Conservation (phyloP, 2,329 filamentous ascomycete genomes). For the Ophiostoma tasmaniense region DNA sequence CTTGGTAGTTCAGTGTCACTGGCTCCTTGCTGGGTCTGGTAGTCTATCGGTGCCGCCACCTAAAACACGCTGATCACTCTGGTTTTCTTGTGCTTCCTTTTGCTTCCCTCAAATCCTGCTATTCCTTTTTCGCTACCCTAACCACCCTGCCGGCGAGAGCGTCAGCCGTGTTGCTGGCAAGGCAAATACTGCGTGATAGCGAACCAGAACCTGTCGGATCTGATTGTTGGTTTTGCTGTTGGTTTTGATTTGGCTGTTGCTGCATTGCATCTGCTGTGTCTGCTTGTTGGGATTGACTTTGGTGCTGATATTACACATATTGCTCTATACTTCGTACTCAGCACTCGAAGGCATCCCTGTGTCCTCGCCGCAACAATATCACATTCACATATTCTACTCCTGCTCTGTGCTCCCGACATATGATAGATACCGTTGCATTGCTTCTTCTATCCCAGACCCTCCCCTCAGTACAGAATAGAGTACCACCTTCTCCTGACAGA, state of each 20-base stretch:
- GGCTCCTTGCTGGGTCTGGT: not conserved
- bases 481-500: not conserved
- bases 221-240: too few relatives aligned
- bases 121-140: not conserved
- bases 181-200: not conserved
- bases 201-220: too few relatives aligned
- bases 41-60: not conserved
- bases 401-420: not conserved
- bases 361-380: not conserved
- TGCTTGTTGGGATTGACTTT: too few relatives aligned
- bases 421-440: not conserved
- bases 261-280: not conserved
- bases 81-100: not conserved
- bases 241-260: too few relatives aligned
- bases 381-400: not conserved
- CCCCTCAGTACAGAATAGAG: not conserved
- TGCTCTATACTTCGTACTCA: too few relatives aligned
- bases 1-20: too few relatives aligned
- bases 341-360: not conserved
- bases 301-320: not conserved
- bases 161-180: constrained; percentile 1
- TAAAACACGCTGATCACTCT: not conserved
- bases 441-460: not conserved
- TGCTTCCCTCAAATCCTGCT: not conserved
- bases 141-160: not conserved